These are phyloP conservation scores for Gossypium sturtianum DNA, from an alignment of 345 rosid genomes.

Conservation along the genomic window DNA sequence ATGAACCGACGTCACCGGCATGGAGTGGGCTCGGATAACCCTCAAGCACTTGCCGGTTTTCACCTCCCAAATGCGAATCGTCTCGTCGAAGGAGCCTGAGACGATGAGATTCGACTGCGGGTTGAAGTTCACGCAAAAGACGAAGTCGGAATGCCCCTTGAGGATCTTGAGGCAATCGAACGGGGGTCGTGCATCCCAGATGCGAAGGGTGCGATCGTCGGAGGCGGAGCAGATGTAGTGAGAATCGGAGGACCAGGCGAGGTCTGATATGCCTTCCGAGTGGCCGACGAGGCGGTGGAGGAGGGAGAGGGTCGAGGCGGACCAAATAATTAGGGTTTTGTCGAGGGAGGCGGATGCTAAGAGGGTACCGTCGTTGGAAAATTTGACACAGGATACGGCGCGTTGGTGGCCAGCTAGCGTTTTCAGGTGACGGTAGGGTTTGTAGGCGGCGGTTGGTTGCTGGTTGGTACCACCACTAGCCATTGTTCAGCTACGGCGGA, in stretches of 20 bases:
- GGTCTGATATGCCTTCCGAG: conserved; percentile 44
- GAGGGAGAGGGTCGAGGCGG: conserved; percentile 28
- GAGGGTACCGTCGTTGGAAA: conserved; percentile 81
- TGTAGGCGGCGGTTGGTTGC: conserved; percentile 24
- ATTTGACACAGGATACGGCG: conserved; percentile 87
- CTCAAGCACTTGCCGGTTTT: conserved; percentile 71
- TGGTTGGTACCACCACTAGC: conserved; percentile 4
- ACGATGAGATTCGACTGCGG: conserved; percentile 79
- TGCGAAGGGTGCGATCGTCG: conserved; percentile 86
- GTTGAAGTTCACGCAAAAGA: conserved; percentile 89
- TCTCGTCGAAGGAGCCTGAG: conserved; percentile 85
- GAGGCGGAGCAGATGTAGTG: conserved; percentile 97
- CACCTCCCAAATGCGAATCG: conserved; percentile 89
- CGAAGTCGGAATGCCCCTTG: conserved; percentile 63
- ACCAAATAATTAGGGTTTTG: conserved; percentile 77
- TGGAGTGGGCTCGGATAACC: conserved; percentile 60
- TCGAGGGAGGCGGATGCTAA: conserved; percentile 89
- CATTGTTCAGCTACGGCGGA: neutral
- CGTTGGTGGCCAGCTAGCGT: conserved; percentile 56
- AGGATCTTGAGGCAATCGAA: conserved; percentile 85
- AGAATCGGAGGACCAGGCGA: conserved; percentile 45
- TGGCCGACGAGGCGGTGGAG: conserved; percentile 24
- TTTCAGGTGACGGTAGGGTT: conserved; percentile 57
- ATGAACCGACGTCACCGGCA: conserved; percentile 80
- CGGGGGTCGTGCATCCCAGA: conserved; percentile 84